phyloP scores from a whole-genome alignment of 2,329 filamentous ascomycete species.

The Didymella arachidicola region DNA sequence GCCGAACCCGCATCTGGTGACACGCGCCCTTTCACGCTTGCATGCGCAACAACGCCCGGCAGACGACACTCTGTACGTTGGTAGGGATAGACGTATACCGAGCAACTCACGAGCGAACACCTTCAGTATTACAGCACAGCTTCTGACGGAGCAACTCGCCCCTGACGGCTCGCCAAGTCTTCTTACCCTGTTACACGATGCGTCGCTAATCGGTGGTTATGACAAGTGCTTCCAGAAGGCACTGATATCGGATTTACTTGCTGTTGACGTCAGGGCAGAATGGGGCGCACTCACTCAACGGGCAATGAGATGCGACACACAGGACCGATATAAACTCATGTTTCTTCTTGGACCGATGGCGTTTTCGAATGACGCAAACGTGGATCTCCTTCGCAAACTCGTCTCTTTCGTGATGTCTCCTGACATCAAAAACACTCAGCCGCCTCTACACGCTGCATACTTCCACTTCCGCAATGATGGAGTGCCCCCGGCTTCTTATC shows the following conservation, averaged over 20 bases:
- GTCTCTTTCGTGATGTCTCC: constrained; percentile 55
- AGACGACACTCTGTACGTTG: constrained; percentile 20
- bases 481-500: constrained; percentile 22
- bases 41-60: neutral
- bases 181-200: constrained; percentile 40
- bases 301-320: constrained; percentile 36
- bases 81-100: constrained; percentile 24
- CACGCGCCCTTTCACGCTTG: constrained; percentile 6
- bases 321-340: constrained; percentile 52
- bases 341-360: constrained; percentile 58
- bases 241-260: constrained; percentile 53
- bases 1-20: constrained; percentile 9
- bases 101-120: constrained; percentile 19
- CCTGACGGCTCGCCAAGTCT: constrained; percentile 19
- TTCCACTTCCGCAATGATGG: constrained; percentile 49
- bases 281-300: constrained; percentile 57
- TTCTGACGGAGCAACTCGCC: constrained; percentile 23
- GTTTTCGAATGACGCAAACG: constrained; percentile 52
- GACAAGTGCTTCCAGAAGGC: constrained; percentile 37
- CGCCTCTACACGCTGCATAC: constrained; percentile 47
- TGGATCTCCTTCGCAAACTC: constrained; percentile 54
- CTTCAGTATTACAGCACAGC: constrained; percentile 19
- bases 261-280: constrained; percentile 47
- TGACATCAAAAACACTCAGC: constrained; percentile 49
- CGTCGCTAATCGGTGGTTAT: constrained; percentile 53